Base-by-base conservation (phyloP, 345 rosid species). In the Gossypium sturtianum region DNA sequence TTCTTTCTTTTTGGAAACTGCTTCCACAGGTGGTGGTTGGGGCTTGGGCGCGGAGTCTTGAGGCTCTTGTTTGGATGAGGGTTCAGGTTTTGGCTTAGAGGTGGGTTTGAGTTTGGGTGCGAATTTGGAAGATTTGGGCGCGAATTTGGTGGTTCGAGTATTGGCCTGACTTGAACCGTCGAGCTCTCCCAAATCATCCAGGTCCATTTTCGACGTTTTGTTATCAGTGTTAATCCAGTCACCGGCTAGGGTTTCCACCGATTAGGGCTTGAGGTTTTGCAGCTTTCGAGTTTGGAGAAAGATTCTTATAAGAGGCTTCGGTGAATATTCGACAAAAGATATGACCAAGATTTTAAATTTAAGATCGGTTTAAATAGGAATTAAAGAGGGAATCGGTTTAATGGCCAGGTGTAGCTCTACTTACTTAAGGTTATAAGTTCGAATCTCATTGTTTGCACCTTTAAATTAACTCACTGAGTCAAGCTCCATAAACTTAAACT, bases 121-220 rank as follows among this genome's bases (percentile, higher is more conserved):
- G 75, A 89, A 91, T 80, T 77, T 91, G 66, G 88, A 66, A 80
- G 83, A 65, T 48, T 74, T 73, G 16, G 83, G 92, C 65, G 83
- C 78, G 82, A 87, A 89, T 76, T 72, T 87, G 64, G 88, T 67
- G 80, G 83, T 57, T 60, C 87, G 91, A 2, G 83, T 13, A 51
- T 87, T 80, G 34, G 59, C 87, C 71, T 84, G 83, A 41, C 60
- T 82, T 12, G 83, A 79, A 57, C 56, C 80, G 45, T 81, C 80
- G 13, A 79, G 68, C 51, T 74, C 85, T 17, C 77, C 87, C 12
- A 89, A 79, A 59, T 89, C 98, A 70, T 89, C 98, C 22, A 89
- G 74, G 76, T 91, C 95, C 98, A 91, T 90, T 12, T 4, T 52
- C 48, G 3, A 9, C 3, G 12, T 10, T 38, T 51, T 19, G 13